Conservation (phyloP, 73 alveolate species). For the Uronychia binucleata region DNA sequence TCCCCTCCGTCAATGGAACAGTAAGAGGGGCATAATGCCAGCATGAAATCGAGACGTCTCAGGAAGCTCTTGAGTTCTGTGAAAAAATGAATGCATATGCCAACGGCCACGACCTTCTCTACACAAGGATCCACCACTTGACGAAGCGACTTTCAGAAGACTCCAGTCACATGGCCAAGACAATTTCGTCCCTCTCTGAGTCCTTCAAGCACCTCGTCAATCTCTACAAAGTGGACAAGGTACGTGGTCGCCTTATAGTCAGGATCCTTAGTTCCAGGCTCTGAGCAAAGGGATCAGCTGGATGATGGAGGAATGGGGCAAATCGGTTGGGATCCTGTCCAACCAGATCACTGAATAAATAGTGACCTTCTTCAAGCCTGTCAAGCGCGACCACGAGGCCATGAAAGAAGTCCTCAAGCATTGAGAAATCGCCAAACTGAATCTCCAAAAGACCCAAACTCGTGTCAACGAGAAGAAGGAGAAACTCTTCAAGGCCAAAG, state of each 20-base stretch:
- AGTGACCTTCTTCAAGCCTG: background rate
- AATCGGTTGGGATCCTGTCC: background rate
- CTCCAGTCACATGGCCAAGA: background rate
- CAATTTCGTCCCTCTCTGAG: background rate
- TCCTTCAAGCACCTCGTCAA: background rate
- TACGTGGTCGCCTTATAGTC: background rate
- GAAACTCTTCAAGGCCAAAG: conserved; percentile 10
- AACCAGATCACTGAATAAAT: background rate
- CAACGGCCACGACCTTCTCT: background rate
- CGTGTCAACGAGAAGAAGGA: background rate
- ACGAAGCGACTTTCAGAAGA: background rate
- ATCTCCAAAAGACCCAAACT: background rate
- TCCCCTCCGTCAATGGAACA: background rate
- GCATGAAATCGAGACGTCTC: background rate
- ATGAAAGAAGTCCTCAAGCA: background rate
- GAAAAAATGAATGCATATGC: background rate
- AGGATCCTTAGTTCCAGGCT: background rate
- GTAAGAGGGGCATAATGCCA: background rate
- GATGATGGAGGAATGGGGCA: conserved; percentile 9
- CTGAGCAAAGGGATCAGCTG: background rate
- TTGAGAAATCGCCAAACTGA: background rate
- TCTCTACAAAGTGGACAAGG: background rate
- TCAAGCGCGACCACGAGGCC: background rate
- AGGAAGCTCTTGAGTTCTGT: conserved; percentile 2
- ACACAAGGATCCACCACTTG: background rate